phyloP scores from a whole-genome alignment of 2,329 filamentous ascomycete species.

The Alternaria sp. region DNA sequence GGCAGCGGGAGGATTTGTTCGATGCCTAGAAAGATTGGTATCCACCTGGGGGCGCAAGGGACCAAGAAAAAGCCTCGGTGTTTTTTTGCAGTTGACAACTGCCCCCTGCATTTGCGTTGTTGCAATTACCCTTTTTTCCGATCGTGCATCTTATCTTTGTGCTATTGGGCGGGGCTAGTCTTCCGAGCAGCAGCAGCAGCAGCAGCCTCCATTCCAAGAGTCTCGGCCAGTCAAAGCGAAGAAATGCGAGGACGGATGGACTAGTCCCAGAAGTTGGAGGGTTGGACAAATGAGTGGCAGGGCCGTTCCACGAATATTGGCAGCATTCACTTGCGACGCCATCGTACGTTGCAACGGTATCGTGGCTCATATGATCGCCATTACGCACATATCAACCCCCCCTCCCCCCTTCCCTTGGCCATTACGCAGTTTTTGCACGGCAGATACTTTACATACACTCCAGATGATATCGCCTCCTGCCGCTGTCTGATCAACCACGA shows the following conservation, averaged over 20 bases:
- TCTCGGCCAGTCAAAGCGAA: slow-evolving; percentile 1
- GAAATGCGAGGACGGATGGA: background rate
- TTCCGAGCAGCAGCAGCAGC: background rate
- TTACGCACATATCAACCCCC: slow-evolving; percentile 1
- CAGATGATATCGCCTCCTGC: background rate
- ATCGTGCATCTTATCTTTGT: background rate
- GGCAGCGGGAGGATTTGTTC: slow-evolving; percentile 16
- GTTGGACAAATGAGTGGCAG: background rate
- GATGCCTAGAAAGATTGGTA: slow-evolving; percentile 10
- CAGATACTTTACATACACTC: slow-evolving; percentile 7
- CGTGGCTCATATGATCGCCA: slow-evolving; percentile 24
- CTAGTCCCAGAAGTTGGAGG: background rate
- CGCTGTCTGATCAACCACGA: slow-evolving; percentile 1
- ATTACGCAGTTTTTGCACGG: slow-evolving; percentile 21
- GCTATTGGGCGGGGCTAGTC: slow-evolving; percentile 1
- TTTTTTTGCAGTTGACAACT: background rate
- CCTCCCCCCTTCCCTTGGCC: background rate
- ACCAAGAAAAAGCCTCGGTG: slow-evolving; percentile 4
- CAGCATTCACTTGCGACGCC: background rate
- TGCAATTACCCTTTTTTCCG: background rate
- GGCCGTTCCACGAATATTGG: background rate
- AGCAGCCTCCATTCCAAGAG: background rate
- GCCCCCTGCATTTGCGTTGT: slow-evolving; percentile 2
- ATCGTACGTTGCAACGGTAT: slow-evolving; percentile 1
- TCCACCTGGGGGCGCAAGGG: slow-evolving; percentile 5